phyloP scores from a whole-genome alignment of 257 asterid species.

The Plantago ovata region DNA sequence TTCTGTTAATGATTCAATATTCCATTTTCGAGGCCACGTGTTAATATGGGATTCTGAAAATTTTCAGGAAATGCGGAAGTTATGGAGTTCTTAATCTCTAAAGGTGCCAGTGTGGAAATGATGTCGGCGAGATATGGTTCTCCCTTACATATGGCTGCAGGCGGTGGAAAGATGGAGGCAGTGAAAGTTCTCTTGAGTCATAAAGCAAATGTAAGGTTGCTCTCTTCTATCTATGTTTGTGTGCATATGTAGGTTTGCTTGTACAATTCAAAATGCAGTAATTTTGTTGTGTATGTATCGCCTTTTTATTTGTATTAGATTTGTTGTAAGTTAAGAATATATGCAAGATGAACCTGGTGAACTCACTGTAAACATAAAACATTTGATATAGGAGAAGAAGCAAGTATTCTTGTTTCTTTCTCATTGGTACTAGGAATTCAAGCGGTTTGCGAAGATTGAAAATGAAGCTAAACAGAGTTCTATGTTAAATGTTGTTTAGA shows the following conservation, averaged over 20 bases:
- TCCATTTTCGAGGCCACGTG: background rate
- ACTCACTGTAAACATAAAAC: background rate
- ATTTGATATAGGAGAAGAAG: too few relatives aligned
- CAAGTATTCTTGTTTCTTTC: too few relatives aligned
- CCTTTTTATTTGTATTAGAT: background rate
- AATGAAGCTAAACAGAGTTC: too few relatives aligned
- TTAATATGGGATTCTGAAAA: background rate
- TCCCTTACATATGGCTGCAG: background rate
- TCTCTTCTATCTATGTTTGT: background rate
- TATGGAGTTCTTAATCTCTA: background rate
- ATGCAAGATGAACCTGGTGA: background rate
- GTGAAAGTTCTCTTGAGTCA: constrained; percentile 8
- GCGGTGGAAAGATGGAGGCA: constrained; percentile 4
- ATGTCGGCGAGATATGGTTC: background rate
- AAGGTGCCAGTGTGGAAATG: constrained; percentile 1
- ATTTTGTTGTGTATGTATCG: background rate
- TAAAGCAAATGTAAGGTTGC: constrained; percentile 14
- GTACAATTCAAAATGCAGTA: background rate
- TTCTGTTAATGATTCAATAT: background rate
- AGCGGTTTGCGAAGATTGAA: too few relatives aligned
- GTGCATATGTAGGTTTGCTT: too few relatives aligned
- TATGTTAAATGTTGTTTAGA: too few relatives aligned
- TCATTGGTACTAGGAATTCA: too few relatives aligned
- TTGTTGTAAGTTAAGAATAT: background rate
- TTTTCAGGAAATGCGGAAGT: constrained; percentile 5